Evolutionary conservation across 345 rosid species (phyloP), one percentile per base, ranked within the genome.

Genomic region (Cardamine occulta): DNA sequence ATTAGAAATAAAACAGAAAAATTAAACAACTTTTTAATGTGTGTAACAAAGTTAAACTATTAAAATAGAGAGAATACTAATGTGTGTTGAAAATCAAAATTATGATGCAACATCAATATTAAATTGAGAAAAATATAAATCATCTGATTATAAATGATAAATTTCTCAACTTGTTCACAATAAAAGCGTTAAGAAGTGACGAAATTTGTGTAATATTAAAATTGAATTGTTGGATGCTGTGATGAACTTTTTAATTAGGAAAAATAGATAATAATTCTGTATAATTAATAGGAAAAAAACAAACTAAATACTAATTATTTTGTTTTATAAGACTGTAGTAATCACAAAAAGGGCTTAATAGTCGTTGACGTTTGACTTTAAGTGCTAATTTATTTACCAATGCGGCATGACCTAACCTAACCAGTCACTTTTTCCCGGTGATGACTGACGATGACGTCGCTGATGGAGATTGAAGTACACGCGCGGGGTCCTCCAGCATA

Each of bases 381-480:
- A 52, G 15, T 51, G 2, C 56, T 23, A 37, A 34, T 14, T 7
- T 3, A 52, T 23, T 1, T 9, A 42, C 64, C 48, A 68, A 42
- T 68, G 70, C 40, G 23, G 26, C 6, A 19, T 62, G 24, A 62
- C 70, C 61, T 63, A 53, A 70, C 70, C 4, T 69, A 53, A 70
- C 70, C 7, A 47, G 52, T 19, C 44, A 59, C 49, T 32, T 29
- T 14, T 32, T 8, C 4, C 48, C 64, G 70, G 58, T 63, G 19
- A 31, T 26, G 66, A 66, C 58, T 58, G 26, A 18, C 14, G 42
- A 65, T 13, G 68, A 63, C 55, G 52, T 49, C 42, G 57, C 2
- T 59, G 77, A 78, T 58, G 7, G 68, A 10, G 81, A 78, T 11
- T 78, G 68, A 17, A 77, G 56, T 72, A 65, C 77, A 78, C 73